phyloP scores from a whole-genome alignment of 2,329 filamentous ascomycete genomes.

The Colletotrichum neosansevieriae region DNA sequence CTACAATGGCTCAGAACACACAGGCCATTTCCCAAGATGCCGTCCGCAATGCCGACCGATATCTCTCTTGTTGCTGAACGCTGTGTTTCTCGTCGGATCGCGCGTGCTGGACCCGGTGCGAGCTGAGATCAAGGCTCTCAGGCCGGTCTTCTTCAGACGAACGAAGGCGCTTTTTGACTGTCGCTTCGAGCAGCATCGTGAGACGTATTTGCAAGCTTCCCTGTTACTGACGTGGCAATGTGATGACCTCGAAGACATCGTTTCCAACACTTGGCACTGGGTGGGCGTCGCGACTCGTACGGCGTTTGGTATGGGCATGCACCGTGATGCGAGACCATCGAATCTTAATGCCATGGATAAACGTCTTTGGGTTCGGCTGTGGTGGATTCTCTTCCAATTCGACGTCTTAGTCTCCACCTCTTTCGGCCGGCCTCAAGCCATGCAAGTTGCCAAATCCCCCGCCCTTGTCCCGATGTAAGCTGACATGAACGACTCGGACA shows the following conservation, averaged over 20 bases:
- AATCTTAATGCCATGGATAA: slow-evolving; percentile 48
- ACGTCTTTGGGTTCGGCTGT: slow-evolving; percentile 52
- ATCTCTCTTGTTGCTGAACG: slow-evolving; percentile 62
- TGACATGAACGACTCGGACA: slow-evolving; percentile 17
- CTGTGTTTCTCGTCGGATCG: slow-evolving; percentile 63
- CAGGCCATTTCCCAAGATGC: neutral
- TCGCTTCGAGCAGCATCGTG: slow-evolving; percentile 65
- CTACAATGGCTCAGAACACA: slow-evolving; percentile 58
- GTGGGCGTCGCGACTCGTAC: slow-evolving; percentile 64
- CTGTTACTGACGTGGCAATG: slow-evolving; percentile 68
- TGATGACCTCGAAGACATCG: slow-evolving; percentile 66
- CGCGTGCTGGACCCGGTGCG: slow-evolving; percentile 59
- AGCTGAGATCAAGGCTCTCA: slow-evolving; percentile 52
- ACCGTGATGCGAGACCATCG: slow-evolving; percentile 49
- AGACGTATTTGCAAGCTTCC: slow-evolving; percentile 65
- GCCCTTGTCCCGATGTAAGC: neutral
- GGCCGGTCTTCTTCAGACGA: slow-evolving; percentile 62
- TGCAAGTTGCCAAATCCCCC: slow-evolving; percentile 47
- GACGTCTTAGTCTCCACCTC: slow-evolving; percentile 52
- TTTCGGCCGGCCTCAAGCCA: slow-evolving; percentile 64
- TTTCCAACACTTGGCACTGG: slow-evolving; percentile 66
- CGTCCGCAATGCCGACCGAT: slow-evolving; percentile 51
- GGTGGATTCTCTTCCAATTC: slow-evolving; percentile 56
- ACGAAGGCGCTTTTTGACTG: slow-evolving; percentile 66
- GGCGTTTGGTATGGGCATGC: slow-evolving; percentile 67